Base-by-base conservation (phyloP, 345 rosid genomes). In the Kernera saxatilis region DNA sequence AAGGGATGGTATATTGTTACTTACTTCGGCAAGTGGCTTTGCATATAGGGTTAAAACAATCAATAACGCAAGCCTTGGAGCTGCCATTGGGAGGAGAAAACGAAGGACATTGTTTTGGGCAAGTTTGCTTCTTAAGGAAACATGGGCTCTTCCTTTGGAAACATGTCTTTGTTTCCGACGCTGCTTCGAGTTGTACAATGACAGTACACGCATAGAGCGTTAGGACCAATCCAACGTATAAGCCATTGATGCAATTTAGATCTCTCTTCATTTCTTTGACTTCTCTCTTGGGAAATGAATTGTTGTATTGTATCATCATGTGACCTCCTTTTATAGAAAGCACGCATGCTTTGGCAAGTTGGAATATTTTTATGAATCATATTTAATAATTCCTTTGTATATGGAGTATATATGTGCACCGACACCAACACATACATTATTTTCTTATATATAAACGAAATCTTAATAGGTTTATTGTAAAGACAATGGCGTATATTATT, bases 51-150 rank as follows among this genome's bases (percentile, higher is more conserved):
- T 72, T 74, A 67, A 57, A 64, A 59, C 83, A 81, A 37, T 81
- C 67, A 7, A 74, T 27, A 26, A 70, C 49, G 50, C 84, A 81
- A 2, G 78, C 74, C 69, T 81, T 81, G 50, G 81, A 43, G 21
- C 79, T 73, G 21, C 77, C 79, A 2, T 48, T 12, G 1, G 64
- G 26, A 5, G 86, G 79, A 6, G 52, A 70, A 39, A 64, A 14
- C 26, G 61, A 53, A 8, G 84, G 84, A 53, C 86, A 83, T 29
- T 81, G 79, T 22, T 40, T 23, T 7, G 84, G 82, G 61, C 79
- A 83, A 13, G 29, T 69, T 22, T 76, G 74, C 33, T 32, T 48
- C 70, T 48, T 77, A 23, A 70, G 78, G 68, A 64, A 72, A 71
- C 84, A 78, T 39, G 48, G 79, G 13, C 81, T 82, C 37, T 66